phyloP scores from a whole-genome alignment of 139 green algal species.

The Tetradesmus lagerheimii region DNA sequence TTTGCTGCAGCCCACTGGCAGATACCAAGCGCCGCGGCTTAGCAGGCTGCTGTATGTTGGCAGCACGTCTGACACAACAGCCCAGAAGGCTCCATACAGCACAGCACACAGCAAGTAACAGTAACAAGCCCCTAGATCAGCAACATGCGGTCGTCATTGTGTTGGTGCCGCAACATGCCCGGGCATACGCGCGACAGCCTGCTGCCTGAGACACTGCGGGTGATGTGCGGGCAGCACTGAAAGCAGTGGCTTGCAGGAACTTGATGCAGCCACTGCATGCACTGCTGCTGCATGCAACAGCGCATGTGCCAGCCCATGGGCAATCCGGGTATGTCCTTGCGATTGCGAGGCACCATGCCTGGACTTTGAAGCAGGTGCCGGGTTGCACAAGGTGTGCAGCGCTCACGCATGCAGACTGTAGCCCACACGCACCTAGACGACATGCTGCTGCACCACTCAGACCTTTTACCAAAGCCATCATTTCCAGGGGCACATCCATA shows the following conservation, averaged over 20 bases:
- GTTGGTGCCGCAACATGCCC: not conserved
- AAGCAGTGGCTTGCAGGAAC: conserved; percentile 15
- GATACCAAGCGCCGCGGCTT: too few relatives aligned
- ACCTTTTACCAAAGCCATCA: not conserved
- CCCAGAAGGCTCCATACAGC: too few relatives aligned
- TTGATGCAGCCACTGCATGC: not conserved
- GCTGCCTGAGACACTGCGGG: not conserved
- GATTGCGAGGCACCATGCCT: not conserved
- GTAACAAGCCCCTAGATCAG: not conserved
- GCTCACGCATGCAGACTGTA: not conserved
- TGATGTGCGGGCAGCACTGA: not conserved
- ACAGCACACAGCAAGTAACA: not conserved
- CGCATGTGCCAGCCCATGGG: not conserved
- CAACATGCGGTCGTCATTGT: not conserved
- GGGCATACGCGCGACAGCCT: not conserved
- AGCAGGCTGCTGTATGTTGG: too few relatives aligned
- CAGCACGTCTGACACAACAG: too few relatives aligned
- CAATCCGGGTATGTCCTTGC: not conserved
- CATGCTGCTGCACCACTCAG: conserved; percentile 5
- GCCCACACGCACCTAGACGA: not conserved
- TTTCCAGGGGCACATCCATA: not conserved
- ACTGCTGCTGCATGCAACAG: not conserved
- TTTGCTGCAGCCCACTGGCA: too few relatives aligned
- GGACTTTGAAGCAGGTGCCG: not conserved
- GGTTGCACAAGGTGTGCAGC: not conserved